Percentiles rank a stretch among this genome's conserved stretches.
phyloP scores from a whole-genome alignment of 1,139 yeast species.

The Schwanniomyces etchellsii region DNA sequence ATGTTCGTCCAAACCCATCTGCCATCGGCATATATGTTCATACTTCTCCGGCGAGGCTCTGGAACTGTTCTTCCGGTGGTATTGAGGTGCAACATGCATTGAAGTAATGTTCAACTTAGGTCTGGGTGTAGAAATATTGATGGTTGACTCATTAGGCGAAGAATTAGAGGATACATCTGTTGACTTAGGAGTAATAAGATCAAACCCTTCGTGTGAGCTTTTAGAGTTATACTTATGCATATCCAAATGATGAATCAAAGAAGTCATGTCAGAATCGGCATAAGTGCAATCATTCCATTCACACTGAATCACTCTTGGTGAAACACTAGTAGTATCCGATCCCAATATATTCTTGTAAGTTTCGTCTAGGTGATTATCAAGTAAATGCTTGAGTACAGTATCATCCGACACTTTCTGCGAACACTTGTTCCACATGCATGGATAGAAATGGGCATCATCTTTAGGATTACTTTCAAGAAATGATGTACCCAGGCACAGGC shows the following conservation, averaged over 20 bases:
- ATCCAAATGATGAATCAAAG: constrained; percentile 57
- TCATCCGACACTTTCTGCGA: constrained; percentile 32
- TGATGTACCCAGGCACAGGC: too few species aligned
- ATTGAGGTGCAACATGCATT: constrained; percentile 6
- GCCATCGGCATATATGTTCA: constrained; percentile 43
- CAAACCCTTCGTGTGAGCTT: constrained; percentile 2
- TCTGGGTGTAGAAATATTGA: constrained; percentile 16
- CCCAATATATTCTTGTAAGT: constrained; percentile 13
- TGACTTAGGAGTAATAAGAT: constrained; percentile 13
- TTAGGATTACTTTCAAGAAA: constrained; percentile 3
- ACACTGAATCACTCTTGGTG: constrained; percentile 36
- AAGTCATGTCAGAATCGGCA: constrained; percentile 43
- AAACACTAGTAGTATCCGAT: constrained; percentile 3
- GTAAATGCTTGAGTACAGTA: constrained; percentile 51
- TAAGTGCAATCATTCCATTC: constrained; percentile 72
- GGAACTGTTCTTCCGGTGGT: not conserved
- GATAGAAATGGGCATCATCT: constrained; percentile 6
- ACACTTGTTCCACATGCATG: constrained; percentile 60
- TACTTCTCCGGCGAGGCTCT: constrained; percentile 14
- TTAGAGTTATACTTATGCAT: constrained; percentile 31
- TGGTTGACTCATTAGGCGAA: constrained; percentile 27
- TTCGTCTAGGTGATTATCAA: constrained; percentile 48
- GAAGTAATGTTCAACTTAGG: not conserved
- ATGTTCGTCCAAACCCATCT: constrained; percentile 21
- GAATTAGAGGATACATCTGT: constrained; percentile 9